Conservation (phyloP, 2,329 filamentous ascomycete species). For the Monilinia vaccinii-corymbosi region DNA sequence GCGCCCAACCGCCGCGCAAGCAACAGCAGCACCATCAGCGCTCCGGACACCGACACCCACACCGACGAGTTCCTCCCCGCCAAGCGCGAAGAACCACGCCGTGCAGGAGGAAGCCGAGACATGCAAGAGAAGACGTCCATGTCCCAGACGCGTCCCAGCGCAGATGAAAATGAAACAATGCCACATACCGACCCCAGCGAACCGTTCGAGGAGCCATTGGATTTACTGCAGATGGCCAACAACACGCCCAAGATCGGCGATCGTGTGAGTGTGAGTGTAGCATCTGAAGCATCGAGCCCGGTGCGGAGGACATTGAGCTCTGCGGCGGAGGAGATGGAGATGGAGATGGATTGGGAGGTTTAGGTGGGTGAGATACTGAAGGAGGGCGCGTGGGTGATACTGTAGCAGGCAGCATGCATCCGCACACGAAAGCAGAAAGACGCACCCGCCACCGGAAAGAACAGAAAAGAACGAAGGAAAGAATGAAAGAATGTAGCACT, state of each 20-base stretch:
- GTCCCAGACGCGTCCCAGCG: conserved; percentile 56
- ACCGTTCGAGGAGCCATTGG: conserved; percentile 24
- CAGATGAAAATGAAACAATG: conserved; percentile 67
- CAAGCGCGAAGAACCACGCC: too few relatives aligned
- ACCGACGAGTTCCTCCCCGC: too few relatives aligned
- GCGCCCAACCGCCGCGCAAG: neutral
- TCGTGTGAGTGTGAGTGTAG: too few relatives aligned
- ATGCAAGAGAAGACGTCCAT: conserved; percentile 68
- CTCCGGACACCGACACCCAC: neutral
- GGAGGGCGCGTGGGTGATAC: too few relatives aligned
- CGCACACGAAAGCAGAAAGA: too few relatives aligned
- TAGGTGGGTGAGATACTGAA: neutral
- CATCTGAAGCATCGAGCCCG: too few relatives aligned
- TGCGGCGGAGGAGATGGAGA: neutral
- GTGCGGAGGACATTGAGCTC: neutral
- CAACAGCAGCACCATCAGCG: neutral
- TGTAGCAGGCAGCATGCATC: too few relatives aligned
- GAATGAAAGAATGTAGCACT: neutral
- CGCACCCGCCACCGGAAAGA: too few relatives aligned
- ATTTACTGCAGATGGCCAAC: neutral
- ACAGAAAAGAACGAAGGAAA: too few relatives aligned
- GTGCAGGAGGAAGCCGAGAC: conserved; percentile 47
- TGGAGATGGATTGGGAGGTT: neutral
- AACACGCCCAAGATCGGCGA: too few relatives aligned
- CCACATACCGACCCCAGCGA: conserved; percentile 47